Evolutionary conservation across 164 flowering plant species (phyloP).

Genomic region (Stephania japonica): DNA sequence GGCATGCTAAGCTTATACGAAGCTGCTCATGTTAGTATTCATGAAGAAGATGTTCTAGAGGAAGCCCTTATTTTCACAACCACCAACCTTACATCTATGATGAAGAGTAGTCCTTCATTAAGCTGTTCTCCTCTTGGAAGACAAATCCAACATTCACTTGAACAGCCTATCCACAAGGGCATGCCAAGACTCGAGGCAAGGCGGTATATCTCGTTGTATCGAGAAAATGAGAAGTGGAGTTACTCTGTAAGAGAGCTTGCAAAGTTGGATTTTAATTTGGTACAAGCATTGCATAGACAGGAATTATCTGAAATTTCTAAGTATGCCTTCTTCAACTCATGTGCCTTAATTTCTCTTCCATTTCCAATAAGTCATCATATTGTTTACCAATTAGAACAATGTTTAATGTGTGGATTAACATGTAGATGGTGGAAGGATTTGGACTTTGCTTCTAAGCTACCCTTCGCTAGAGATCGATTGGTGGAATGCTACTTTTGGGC

Average conservation of each 20-base stretch:
- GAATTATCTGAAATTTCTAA: no score
- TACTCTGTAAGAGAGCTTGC: background rate
- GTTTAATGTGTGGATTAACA: no score
- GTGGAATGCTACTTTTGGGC: no score
- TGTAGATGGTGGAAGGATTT: no score
- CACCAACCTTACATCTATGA: background rate
- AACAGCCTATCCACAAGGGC: conserved; percentile 2
- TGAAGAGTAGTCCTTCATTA: background rate
- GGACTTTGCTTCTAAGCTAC: no score
- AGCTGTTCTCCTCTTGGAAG: background rate
- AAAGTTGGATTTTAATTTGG: no score
- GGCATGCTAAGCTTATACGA: conserved; percentile 5
- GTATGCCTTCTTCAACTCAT: no score
- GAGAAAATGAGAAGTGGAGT: background rate
- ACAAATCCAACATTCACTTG: background rate
- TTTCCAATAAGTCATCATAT: no score
- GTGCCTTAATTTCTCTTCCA: no score
- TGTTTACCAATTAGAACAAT: no score
- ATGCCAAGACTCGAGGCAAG: conserved; percentile 1
- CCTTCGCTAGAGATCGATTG: no score
- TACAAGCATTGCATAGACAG: no score
- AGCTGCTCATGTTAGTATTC: background rate
- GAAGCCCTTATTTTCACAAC: conserved; percentile 1
- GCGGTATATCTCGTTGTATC: background rate
- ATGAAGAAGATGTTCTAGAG: conserved; percentile 1